phyloP scores from a whole-genome alignment of 2,329 filamentous ascomycete genomes.

The Fusarium pseudocircinatum region DNA sequence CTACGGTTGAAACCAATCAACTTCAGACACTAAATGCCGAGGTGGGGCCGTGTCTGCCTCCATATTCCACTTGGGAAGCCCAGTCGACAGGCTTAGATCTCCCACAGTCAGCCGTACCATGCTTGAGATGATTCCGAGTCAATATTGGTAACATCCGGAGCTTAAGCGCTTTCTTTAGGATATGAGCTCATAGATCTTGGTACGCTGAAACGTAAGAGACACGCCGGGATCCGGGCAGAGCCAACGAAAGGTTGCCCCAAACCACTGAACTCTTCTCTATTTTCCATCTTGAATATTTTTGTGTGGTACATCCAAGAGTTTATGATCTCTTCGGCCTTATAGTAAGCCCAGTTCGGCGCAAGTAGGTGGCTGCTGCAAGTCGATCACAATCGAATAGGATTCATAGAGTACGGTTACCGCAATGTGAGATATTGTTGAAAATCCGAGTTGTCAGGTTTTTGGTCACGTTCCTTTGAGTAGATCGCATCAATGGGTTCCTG shows the following conservation, averaged over 20 bases:
- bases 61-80: too few relatives aligned
- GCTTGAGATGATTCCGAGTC: accelerated
- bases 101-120: accelerated
- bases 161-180: accelerated
- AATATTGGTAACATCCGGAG: accelerated
- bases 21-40: accelerated
- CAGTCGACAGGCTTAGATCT: too few relatives aligned
- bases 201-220: neutral
- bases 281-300: too few relatives aligned
- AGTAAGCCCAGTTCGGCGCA: neutral
- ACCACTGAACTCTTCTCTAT: too few relatives aligned
- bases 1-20: neutral
- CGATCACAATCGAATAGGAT: neutral
- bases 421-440: neutral
- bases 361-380: neutral
- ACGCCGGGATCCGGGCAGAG: neutral
- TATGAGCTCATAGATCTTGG: neutral
- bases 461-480: accelerated
- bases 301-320: too few relatives aligned
- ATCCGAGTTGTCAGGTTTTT: neutral
- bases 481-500: neutral
- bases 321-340: neutral
- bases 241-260: too few relatives aligned
- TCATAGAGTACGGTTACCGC: neutral
- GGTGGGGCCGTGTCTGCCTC: neutral